Percentiles rank a stretch among this genome's conserved stretches.
These are phyloP conservation scores for Citrullus amarus DNA, from an alignment of 306 rosid species.

Conservation along the genomic window DNA sequence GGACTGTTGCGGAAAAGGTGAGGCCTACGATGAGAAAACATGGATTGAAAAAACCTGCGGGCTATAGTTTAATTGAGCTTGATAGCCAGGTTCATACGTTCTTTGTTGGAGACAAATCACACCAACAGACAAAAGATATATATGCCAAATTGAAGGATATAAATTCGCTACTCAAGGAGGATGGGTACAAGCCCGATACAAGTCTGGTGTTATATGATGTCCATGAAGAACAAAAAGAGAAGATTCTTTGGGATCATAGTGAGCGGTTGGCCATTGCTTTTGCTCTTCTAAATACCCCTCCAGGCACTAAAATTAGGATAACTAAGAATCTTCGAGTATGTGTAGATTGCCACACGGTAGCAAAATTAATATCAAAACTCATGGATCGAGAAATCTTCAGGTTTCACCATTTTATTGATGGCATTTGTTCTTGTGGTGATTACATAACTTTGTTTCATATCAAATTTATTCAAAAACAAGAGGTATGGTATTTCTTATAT, in stretches of 20 bases:
- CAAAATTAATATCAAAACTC: conserved; percentile 37
- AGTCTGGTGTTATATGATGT: conserved; percentile 46
- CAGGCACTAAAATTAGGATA: conserved; percentile 38
- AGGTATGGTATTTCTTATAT: background rate
- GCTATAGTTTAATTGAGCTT: conserved; percentile 43
- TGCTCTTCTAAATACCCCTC: conserved; percentile 34
- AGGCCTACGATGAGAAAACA: conserved; percentile 28
- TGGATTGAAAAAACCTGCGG: conserved; percentile 39
- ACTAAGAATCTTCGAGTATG: conserved; percentile 54
- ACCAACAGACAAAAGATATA: conserved; percentile 30
- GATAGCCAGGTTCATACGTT: conserved; percentile 46
- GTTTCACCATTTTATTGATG: conserved; percentile 45
- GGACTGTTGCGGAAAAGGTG: conserved; percentile 48
- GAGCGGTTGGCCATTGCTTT: conserved; percentile 51
- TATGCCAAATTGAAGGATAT: conserved; percentile 33
- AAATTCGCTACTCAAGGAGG: conserved; percentile 34
- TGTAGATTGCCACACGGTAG: conserved; percentile 43
- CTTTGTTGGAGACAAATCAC: conserved; percentile 41
- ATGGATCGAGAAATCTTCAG: conserved; percentile 32
- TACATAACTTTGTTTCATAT: background rate
- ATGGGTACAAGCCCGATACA: conserved; percentile 52
- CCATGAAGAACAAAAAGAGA: conserved; percentile 42
- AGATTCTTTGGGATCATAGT: conserved; percentile 54
- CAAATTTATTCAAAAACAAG: background rate
- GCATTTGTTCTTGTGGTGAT: conserved; percentile 44